Percentiles rank a stretch among this genome's conserved stretches.
Conservation (phyloP, 2,329 filamentous ascomycete species). For the Thelonectria discophora region DNA sequence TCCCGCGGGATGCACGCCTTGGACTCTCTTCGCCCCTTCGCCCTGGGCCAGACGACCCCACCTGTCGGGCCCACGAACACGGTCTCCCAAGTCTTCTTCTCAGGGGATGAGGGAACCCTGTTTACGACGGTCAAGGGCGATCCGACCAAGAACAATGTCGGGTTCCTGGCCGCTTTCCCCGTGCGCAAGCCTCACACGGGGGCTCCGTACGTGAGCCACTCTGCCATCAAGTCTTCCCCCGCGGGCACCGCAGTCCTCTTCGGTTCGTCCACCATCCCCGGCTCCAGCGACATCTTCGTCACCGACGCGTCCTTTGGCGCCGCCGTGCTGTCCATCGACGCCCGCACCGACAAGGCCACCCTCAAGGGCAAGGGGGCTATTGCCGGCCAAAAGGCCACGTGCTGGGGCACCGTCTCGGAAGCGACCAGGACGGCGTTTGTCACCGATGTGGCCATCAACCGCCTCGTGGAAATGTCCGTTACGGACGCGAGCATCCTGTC, state of each 20-base stretch:
- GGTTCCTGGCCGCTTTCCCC: constrained; percentile 63
- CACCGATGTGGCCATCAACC: constrained; percentile 62
- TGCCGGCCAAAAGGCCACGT: constrained; percentile 62
- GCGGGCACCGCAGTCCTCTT: constrained; percentile 66
- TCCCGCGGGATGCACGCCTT: constrained; percentile 51
- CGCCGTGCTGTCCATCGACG: constrained; percentile 56
- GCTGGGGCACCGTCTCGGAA: constrained; percentile 63
- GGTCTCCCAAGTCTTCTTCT: constrained; percentile 69
- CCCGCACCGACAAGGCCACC: constrained; percentile 40
- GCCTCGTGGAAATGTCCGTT: constrained; percentile 65
- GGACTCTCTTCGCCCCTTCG: constrained; percentile 57
- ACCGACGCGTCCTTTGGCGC: constrained; percentile 68
- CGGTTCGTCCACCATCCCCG: constrained; percentile 58
- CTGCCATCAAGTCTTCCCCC: constrained; percentile 54
- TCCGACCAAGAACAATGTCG: constrained; percentile 61
- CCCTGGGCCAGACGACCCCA: constrained; percentile 65
- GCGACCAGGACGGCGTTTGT: constrained; percentile 64
- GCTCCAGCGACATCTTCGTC: constrained; percentile 57
- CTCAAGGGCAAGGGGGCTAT: constrained; percentile 53
- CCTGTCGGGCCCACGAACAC: constrained; percentile 66
- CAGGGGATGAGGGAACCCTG: constrained; percentile 59
- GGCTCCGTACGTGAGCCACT: neutral
- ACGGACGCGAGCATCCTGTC: constrained; percentile 57
- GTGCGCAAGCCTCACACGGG: constrained; percentile 46
- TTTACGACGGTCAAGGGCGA: constrained; percentile 70